phyloP scores from a whole-genome alignment of 768 basidiomycete species.

The Trametes gibbosa region DNA sequence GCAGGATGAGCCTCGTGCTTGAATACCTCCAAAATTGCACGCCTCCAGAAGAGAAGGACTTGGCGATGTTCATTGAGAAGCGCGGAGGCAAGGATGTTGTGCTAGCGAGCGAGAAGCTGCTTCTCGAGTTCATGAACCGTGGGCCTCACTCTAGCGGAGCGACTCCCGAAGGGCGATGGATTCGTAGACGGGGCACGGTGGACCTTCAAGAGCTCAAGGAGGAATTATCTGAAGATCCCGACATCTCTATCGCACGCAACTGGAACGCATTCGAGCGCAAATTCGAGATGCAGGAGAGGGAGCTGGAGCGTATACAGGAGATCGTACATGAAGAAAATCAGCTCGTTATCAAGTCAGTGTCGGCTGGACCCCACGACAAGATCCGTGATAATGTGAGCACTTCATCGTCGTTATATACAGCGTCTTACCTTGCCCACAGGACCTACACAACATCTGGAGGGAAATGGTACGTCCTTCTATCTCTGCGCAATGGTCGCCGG shows the following conservation, averaged over 20 bases:
- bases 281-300: constrained; percentile 44
- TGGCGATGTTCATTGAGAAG: neutral
- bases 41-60: constrained; percentile 2
- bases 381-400: constrained; percentile 38
- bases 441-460: constrained; percentile 49
- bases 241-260: constrained; percentile 36
- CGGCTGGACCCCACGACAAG: constrained; percentile 44
- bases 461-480: constrained; percentile 41
- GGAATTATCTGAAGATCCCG: constrained; percentile 17
- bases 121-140: neutral
- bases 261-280: constrained; percentile 45
- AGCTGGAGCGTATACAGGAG: constrained; percentile 30
- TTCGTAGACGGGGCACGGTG: neutral
- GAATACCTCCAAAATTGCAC: neutral
- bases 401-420: neutral
- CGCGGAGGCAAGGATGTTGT: neutral
- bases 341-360: constrained; percentile 39
- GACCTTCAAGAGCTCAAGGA: constrained; percentile 7
- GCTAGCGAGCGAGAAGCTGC: neutral
- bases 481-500: neutral
- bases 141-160: neutral
- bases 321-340: constrained; percentile 35
- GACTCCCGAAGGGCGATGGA: neutral
- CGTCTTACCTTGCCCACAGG: constrained; percentile 28
- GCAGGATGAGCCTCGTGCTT: constrained; percentile 1